Base-by-base conservation (phyloP, 108 stramenopile genomes). In the Conticribra weissflogii region DNA sequence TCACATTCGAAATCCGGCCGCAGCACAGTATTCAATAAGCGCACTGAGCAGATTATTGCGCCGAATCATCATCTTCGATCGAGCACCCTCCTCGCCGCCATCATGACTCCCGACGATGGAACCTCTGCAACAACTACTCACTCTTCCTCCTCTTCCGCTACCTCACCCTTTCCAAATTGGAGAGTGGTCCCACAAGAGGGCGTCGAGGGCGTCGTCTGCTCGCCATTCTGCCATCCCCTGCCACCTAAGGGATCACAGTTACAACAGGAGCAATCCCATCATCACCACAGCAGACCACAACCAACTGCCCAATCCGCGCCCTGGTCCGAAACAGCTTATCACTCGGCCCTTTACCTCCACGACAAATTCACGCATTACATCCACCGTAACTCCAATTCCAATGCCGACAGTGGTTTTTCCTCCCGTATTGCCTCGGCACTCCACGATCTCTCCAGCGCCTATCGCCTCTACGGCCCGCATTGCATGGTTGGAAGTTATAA, bases 401-500 rank as follows among this genome's bases (percentile, higher is more conserved):
- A n/a, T n/a, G n/a, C n/a, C n/a, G n/a, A n/a, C n/a, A n/a, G n/a
- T n/a, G n/a, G n/a, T n/a, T n/a, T n/a, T n/a, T n/a, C n/a, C n/a
- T n/a, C n/a, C n/a, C n/a, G n/a, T n/a, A 79, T 92, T 31, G 62
- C 84, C 41, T 67, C 71, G 22, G 89, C 94, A 9, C 60, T 95
- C 51, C 81, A 90, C 32, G 77, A 74, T 32, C 66, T 95, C 22
- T 78, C 88, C 48, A 82, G 86, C 70, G 89, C 89, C n/a, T 89
- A 91, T 68, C 74, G 94, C 28, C 58, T 96, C 55, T 96, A 96
- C 54, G 92, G 94, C 19, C 84, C 87, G 0, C 34, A 60, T 22
- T 84, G 83, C 15, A 91, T 92, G n/a, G 63, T 94, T 33, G 87
- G 93, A 34, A 86, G 85, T 45, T 99, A 97, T 84, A 99, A 99